Evolutionary conservation across 1,284 basidiomycete species (phyloP), one percentile per base, ranked within the genome.

Genomic region (Cutaneotrichosporon mucoides): DNA sequence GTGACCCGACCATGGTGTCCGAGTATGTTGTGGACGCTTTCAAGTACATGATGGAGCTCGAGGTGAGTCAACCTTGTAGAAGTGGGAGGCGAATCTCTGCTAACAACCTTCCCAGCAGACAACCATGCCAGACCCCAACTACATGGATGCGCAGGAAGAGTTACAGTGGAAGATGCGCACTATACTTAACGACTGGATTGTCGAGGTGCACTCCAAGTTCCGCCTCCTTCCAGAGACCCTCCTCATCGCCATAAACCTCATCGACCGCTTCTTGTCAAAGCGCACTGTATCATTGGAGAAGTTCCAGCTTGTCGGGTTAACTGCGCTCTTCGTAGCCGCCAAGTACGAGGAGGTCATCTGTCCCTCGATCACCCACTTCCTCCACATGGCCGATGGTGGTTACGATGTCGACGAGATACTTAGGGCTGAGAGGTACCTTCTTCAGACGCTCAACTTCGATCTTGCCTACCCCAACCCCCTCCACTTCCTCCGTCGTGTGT

Each of bases 331-430:
- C 79, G 83, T 99, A 65, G 87, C 95, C 0, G 86, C 91, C 51
- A 99, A 99, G 79, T 92, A 94, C 66, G 95, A 99, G 76, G 95
- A 99, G 79, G 90, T 96, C 63, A 85, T 97, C 60, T 88, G 92
- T 37, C 95, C 95, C 1, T 89, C 89, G 1, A 88, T 95, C 43
- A 79, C 81, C 35, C 90, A 96, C 80, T 94, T 97, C 76, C 81
- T 95, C 50, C 85, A 87, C 78, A 91, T 91, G 78, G 88, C 92
- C 15, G 93, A 97, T 66, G 87, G 87, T 2, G 88, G 90, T 1
- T 96, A 93, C 80, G 86, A 84, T 13, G 86, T 90, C 69, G 82
- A 85, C 0, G 92, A 99, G 76, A 92, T 99, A 67, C 83, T 96
- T 56, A 87, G 91, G 68, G 95, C 95, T 1, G 95, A 99, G 79